Conservation (phyloP, 2,329 filamentous ascomycete species). For the Lasiodiplodia sp. region DNA sequence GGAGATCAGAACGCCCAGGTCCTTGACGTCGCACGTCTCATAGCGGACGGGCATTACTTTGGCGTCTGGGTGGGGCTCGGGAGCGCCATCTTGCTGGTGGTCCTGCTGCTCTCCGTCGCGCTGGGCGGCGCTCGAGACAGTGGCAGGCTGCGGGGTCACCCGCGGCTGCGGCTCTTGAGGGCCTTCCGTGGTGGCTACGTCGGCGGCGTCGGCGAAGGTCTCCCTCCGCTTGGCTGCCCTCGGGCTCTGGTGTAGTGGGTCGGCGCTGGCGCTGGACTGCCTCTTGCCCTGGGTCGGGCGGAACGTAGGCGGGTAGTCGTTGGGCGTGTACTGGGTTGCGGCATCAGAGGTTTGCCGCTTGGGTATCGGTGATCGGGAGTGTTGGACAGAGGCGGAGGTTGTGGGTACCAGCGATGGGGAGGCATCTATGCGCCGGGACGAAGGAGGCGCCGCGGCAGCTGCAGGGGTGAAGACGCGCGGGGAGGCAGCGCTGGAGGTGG, state of each 20-base stretch:
- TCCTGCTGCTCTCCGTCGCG: slow-evolving; percentile 1
- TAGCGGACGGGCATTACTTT: slow-evolving; percentile 76
- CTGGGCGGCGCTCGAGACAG: slow-evolving; percentile 10
- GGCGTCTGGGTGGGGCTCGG: slow-evolving; percentile 46
- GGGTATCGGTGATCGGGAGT: slow-evolving; percentile 31
- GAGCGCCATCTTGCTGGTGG: slow-evolving; percentile 9
- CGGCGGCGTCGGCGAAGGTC: slow-evolving; percentile 37
- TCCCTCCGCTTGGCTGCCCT: slow-evolving; percentile 41
- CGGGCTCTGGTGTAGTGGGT: slow-evolving; percentile 16
- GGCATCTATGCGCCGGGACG: slow-evolving; percentile 41
- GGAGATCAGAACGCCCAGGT: slow-evolving; percentile 88
- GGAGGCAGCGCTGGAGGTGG: slow-evolving; percentile 40
- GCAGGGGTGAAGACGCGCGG: slow-evolving; percentile 43
- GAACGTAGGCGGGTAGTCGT: slow-evolving; percentile 53
- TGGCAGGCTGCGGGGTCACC: slow-evolving; percentile 39
- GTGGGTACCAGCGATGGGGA: slow-evolving; percentile 36
- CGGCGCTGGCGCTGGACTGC: slow-evolving; percentile 25
- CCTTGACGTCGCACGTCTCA: slow-evolving; percentile 80
- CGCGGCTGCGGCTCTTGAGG: slow-evolving; percentile 42
- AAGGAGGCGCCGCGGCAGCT: slow-evolving; percentile 34
- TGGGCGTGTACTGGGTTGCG: slow-evolving; percentile 63
- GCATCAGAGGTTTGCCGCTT: slow-evolving; percentile 55
- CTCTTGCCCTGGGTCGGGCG: slow-evolving; percentile 28
- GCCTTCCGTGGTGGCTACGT: slow-evolving; percentile 31
- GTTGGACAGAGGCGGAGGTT: slow-evolving; percentile 32